These are phyloP conservation scores for Dacryopinax spathularia DNA, from an alignment of 768 basidiomycete genomes.

Conservation along the genomic window DNA sequence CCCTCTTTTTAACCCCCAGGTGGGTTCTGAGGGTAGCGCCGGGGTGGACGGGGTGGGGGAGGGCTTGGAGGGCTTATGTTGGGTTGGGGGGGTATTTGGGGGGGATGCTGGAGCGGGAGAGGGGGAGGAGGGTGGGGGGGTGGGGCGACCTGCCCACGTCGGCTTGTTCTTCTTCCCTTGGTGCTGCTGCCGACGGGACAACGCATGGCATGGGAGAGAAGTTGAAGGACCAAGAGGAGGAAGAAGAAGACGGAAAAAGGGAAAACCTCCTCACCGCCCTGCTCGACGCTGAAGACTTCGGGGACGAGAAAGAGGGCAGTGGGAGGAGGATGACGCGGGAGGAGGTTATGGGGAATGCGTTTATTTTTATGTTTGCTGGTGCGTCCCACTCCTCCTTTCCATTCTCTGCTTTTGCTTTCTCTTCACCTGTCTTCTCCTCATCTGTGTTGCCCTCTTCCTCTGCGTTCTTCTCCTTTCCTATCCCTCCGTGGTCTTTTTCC, in stretches of 20 bases:
- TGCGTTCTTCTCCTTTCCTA: too few species aligned
- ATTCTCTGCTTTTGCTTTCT: neutral
- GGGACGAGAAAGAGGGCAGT: neutral
- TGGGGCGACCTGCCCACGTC: neutral
- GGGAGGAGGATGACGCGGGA: neutral
- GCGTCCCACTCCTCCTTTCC: neutral
- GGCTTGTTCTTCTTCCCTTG: neutral
- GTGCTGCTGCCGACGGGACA: too few species aligned
- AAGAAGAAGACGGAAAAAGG: neutral
- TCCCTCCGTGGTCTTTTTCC: too few species aligned
- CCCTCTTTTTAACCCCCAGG: slow-evolving; percentile 6
- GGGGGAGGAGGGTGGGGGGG: neutral
- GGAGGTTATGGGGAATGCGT: slow-evolving; percentile 7
- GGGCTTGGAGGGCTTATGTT: slow-evolving; percentile 5
- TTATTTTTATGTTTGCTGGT: slow-evolving; percentile 9
- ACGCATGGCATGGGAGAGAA: too few species aligned
- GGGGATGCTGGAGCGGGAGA: slow-evolving; percentile 7
- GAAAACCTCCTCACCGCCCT: neutral
- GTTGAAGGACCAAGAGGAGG: neutral
- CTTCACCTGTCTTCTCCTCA: neutral
- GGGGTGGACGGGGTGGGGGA: neutral
- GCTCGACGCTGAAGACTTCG: neutral
- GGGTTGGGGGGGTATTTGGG: slow-evolving; percentile 7
- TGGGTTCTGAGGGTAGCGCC: slow-evolving; percentile 5
- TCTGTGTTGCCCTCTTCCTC: neutral